These are phyloP conservation scores for Paramecium sonneborni DNA, from an alignment of 73 alveolate genomes.

Conservation along the genomic window DNA sequence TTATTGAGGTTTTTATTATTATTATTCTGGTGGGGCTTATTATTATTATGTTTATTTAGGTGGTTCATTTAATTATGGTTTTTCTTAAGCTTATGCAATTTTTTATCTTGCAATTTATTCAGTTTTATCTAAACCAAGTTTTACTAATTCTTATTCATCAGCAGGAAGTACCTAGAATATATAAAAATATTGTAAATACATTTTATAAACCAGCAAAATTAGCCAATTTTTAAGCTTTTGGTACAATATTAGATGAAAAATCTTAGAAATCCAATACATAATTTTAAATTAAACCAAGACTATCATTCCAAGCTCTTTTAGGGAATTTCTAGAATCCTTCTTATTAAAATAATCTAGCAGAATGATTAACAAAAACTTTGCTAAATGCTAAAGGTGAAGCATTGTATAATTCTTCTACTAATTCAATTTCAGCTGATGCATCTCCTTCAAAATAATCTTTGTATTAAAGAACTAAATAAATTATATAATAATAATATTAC, in stretches of 20 bases:
- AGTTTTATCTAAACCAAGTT: background rate
- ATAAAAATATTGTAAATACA: background rate
- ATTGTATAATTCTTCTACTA: slow-evolving; percentile 56
- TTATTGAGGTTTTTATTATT: background rate
- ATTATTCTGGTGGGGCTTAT: background rate
- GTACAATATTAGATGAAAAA: slow-evolving; percentile 39
- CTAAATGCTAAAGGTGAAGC: slow-evolving; percentile 31
- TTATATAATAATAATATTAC: background rate
- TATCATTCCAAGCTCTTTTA: slow-evolving; percentile 60
- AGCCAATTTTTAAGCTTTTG: slow-evolving; percentile 72
- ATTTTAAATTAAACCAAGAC: slow-evolving; percentile 52
- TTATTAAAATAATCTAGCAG: background rate
- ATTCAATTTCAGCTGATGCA: slow-evolving; percentile 71
- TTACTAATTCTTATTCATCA: background rate
- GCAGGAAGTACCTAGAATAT: background rate
- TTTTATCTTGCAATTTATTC: background rate
- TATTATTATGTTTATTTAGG: background rate
- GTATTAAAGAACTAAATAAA: slow-evolving; percentile 73
- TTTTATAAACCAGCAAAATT: slow-evolving; percentile 90
- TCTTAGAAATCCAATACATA: slow-evolving; percentile 34
- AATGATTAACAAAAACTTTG: slow-evolving; percentile 34
- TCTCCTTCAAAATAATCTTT: slow-evolving; percentile 87
- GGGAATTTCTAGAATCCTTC: slow-evolving; percentile 51
- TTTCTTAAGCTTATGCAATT: background rate
- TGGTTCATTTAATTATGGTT: background rate